Percentiles rank a stretch among this genome's conserved stretches.
These are phyloP conservation scores for Cercophora newfieldiana DNA, from an alignment of 495 filamentous ascomycete species.

Conservation along the genomic window DNA sequence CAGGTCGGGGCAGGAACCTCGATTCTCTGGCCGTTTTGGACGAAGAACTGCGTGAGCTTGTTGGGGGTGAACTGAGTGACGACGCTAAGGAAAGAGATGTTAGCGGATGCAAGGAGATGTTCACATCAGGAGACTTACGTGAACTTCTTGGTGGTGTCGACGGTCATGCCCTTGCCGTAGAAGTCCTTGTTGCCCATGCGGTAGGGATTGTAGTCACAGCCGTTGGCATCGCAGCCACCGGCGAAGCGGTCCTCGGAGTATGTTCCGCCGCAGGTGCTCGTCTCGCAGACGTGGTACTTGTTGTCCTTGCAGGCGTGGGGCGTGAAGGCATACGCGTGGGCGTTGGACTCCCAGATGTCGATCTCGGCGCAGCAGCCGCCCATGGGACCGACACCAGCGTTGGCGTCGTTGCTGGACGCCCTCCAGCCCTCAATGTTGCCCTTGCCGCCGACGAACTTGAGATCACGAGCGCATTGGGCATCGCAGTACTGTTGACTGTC, in stretches of 20 bases:
- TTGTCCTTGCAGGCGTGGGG: constrained; percentile 67
- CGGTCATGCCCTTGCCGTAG: constrained; percentile 60
- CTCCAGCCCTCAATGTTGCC: constrained; percentile 57
- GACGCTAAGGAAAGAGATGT: constrained; percentile 37
- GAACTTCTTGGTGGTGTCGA: constrained; percentile 67
- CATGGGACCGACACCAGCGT: constrained; percentile 44
- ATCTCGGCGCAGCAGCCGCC: constrained; percentile 75
- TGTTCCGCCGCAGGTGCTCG: constrained; percentile 48
- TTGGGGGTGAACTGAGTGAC: constrained; percentile 64
- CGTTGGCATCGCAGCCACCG: constrained; percentile 69
- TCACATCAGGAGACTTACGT: constrained; percentile 38
- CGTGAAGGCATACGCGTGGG: constrained; percentile 60
- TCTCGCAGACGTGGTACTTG: constrained; percentile 59
- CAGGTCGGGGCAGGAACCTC: constrained; percentile 49
- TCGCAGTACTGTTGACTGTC: constrained; percentile 51
- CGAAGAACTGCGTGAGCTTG: constrained; percentile 69
- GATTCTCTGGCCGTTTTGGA: constrained; percentile 66
- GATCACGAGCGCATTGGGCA: constrained; percentile 55
- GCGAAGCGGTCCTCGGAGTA: constrained; percentile 54
- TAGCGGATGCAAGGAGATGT: not conserved
- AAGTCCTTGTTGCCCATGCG: constrained; percentile 63
- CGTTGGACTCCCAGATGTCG: constrained; percentile 70
- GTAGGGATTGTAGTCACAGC: constrained; percentile 79
- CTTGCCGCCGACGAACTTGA: constrained; percentile 56
- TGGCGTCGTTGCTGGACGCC: constrained; percentile 51